phyloP scores from a whole-genome alignment of 179 eudicot species.

The Silene vulgaris region DNA sequence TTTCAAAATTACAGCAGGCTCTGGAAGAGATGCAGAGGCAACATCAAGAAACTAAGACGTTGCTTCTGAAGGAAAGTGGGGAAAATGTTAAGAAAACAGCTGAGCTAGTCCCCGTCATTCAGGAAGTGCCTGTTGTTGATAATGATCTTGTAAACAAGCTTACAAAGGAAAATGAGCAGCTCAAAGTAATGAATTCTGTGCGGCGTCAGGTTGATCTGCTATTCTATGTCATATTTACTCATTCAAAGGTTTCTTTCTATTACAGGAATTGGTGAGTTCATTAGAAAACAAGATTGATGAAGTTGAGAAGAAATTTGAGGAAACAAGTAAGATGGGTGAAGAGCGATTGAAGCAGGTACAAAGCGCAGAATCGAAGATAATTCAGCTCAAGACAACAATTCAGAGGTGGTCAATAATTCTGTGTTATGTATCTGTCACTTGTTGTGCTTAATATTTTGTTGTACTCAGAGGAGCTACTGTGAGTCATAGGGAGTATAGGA shows the following conservation, averaged over 20 bases:
- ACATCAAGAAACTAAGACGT: constrained; percentile 55
- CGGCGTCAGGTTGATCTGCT: constrained; percentile 7
- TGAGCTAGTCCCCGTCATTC: constrained; percentile 30
- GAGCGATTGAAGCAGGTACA: constrained; percentile 54
- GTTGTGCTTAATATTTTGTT: not conserved
- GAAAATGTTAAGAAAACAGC: constrained; percentile 41
- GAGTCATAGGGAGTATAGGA: constrained; percentile 13
- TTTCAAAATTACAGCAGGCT: constrained; percentile 55
- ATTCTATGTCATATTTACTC: constrained; percentile 5
- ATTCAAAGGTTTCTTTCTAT: constrained; percentile 12
- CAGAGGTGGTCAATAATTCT: constrained; percentile 44
- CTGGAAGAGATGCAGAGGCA: constrained; percentile 61
- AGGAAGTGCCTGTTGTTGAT: constrained; percentile 44
- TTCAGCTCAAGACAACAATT: constrained; percentile 53
- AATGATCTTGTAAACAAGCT: constrained; percentile 49
- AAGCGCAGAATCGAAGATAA: constrained; percentile 60
- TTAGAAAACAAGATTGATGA: constrained; percentile 62
- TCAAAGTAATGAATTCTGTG: constrained; percentile 51
- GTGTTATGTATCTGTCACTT: constrained; percentile 6
- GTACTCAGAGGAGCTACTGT: constrained; percentile 7
- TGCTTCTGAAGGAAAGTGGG: constrained; percentile 51
- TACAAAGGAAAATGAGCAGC: constrained; percentile 65
- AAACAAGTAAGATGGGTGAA: constrained; percentile 53
- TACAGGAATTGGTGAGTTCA: constrained; percentile 55
- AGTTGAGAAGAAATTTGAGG: constrained; percentile 58